Conservation (phyloP, 345 rosid species). For the Brassica cretica region DNA sequence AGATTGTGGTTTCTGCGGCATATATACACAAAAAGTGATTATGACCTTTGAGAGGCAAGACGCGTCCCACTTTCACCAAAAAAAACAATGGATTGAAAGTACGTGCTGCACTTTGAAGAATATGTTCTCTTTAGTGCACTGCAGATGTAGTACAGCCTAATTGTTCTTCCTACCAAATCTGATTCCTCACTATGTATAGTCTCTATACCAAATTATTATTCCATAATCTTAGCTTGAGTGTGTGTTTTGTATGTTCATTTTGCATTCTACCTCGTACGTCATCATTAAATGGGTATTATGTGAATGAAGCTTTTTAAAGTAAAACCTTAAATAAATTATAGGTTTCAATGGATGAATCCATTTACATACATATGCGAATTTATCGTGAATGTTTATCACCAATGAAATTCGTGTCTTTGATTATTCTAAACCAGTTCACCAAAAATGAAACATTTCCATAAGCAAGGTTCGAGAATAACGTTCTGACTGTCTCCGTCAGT, state of each 20-base stretch:
- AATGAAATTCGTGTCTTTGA: not conserved
- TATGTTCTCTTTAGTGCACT: conserved; percentile 29
- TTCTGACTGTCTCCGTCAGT: too few relatives aligned
- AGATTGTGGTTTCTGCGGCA: conserved; percentile 36
- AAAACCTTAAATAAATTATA: not conserved
- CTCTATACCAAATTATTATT: not conserved
- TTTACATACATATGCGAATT: not conserved
- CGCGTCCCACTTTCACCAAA: conserved; percentile 30
- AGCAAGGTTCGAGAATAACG: not conserved
- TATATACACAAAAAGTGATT: conserved; percentile 30
- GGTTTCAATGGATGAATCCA: not conserved
- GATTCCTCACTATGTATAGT: conserved; percentile 27
- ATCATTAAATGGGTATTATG: conserved; percentile 6
- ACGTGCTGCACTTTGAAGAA: conserved; percentile 23
- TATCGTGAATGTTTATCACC: not conserved
- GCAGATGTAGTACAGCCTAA: conserved; percentile 23
- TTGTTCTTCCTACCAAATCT: conserved; percentile 32
- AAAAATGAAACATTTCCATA: not conserved
- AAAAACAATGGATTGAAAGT: conserved; percentile 2
- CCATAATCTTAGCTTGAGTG: not conserved
- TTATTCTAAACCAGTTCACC: not conserved
- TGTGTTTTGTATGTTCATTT: conserved; percentile 18
- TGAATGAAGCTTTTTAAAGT: not conserved
- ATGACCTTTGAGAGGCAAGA: conserved; percentile 34
- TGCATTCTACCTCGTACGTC: conserved; percentile 26